phyloP scores from a whole-genome alignment of 257 asterid species.

The Parsonsia alboflavescens region DNA sequence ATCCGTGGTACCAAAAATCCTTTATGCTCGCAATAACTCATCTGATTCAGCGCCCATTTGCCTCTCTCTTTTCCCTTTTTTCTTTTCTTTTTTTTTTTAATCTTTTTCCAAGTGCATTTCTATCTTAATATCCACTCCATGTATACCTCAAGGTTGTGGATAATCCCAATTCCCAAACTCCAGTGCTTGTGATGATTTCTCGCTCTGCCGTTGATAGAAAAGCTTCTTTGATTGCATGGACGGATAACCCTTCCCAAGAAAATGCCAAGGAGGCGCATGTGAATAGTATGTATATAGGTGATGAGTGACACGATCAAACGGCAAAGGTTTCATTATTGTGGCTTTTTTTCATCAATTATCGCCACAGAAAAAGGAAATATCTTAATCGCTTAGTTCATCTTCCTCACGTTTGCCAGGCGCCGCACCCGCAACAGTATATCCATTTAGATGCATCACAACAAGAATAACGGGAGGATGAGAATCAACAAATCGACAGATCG shows the following conservation, averaged over 20 bases:
- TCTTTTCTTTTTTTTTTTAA: too few relatives aligned
- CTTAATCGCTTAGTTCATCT: neutral
- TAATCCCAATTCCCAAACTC: neutral
- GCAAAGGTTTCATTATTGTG: neutral
- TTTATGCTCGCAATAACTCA: neutral
- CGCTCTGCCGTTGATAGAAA: too few relatives aligned
- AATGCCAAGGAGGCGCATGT: neutral
- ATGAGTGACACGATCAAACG: too few relatives aligned
- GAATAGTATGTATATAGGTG: neutral
- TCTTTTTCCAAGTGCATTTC: neutral
- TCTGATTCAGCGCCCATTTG: neutral
- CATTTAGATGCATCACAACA: neutral
- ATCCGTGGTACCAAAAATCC: neutral
- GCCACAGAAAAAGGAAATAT: neutral
- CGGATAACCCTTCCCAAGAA: neutral
- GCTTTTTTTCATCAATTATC: neutral
- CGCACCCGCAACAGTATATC: neutral
- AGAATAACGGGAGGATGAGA: neutral
- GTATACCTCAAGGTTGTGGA: neutral
- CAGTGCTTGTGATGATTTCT: neutral
- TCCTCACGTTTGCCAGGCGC: neutral
- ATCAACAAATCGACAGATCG: neutral
- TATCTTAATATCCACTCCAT: neutral
- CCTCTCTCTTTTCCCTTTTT: too few relatives aligned
- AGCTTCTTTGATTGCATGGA: neutral